A percentile compares a stretch with the other conserved stretches of the same genome.
Conservation (phyloP, 208 protist species). For the Naegleria lovaniensis region DNA sequence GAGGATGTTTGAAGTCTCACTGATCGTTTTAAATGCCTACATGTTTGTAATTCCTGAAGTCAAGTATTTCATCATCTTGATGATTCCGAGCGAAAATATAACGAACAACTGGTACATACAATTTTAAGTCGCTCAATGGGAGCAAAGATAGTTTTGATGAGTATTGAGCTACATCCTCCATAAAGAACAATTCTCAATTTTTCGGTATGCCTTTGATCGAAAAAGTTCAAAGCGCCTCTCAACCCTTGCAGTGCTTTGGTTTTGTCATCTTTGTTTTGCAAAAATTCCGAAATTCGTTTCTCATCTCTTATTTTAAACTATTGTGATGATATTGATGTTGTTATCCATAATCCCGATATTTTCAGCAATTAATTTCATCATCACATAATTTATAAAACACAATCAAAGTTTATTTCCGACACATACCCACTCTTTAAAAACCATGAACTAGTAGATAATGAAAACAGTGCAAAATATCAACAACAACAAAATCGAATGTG, state of each 20-base stretch:
- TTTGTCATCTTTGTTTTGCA: neutral
- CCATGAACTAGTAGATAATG: neutral
- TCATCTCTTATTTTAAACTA: neutral
- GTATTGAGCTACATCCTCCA: neutral
- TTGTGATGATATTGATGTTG: neutral
- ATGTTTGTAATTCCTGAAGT: neutral
- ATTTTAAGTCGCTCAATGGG: neutral
- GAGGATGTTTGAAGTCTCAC: neutral
- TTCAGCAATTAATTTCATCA: no score
- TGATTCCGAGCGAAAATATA: no score
- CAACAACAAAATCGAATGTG: no score
- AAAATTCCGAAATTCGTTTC: neutral
- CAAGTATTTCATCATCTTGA: no score
- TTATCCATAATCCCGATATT: neutral
- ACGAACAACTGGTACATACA: neutral
- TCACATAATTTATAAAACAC: no score
- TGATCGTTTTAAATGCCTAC: neutral
- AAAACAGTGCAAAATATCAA: no score
- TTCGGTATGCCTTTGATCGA: neutral
- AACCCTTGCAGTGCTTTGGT: neutral
- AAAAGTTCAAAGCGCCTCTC: neutral
- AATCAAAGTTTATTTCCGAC: no score
- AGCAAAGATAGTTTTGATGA: neutral
- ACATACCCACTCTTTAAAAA: neutral
- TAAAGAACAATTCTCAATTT: neutral